These are phyloP conservation scores for Groenewaldozyma tartarivorans DNA, from an alignment of 805 yeast species.

Conservation along the genomic window DNA sequence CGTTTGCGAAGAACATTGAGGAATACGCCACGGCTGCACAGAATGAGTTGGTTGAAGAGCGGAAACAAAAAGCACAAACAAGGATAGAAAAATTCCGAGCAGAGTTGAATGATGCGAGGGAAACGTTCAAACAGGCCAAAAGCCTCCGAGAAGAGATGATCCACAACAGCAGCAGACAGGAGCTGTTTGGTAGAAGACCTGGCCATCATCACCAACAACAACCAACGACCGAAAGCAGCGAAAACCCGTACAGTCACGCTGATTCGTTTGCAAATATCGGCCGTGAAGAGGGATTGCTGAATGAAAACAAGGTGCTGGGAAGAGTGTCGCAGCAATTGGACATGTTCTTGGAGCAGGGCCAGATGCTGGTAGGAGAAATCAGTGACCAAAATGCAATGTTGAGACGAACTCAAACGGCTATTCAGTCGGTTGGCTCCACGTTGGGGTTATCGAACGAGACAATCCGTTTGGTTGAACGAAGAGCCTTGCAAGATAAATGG, in stretches of 20 bases:
- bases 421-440: slow-evolving; percentile 64
- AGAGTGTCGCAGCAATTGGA: slow-evolving; percentile 78
- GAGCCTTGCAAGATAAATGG: slow-evolving; percentile 81
- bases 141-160: slow-evolving; percentile 44
- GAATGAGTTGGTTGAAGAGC: slow-evolving; percentile 48
- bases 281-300: slow-evolving; percentile 54
- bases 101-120: slow-evolving; percentile 34
- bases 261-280: slow-evolving; percentile 13
- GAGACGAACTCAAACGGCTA: slow-evolving; percentile 47
- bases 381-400: slow-evolving; percentile 75
- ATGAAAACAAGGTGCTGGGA: slow-evolving; percentile 50
- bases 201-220: slow-evolving; percentile 17
- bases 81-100: slow-evolving; percentile 50
- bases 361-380: slow-evolving; percentile 72
- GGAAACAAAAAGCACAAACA: slow-evolving; percentile 46
- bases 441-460: slow-evolving; percentile 84
- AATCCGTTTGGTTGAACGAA: slow-evolving; percentile 64
- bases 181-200: slow-evolving; percentile 46
- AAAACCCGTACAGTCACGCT: slow-evolving; percentile 21
- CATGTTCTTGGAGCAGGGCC: slow-evolving; percentile 84
- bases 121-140: slow-evolving; percentile 46
- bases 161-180: slow-evolving; percentile 40
- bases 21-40: slow-evolving; percentile 52
- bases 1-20: slow-evolving; percentile 64
- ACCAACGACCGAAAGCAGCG: slow-evolving; percentile 10